phyloP scores from a whole-genome alignment of 2,329 filamentous ascomycete species.

The Didymosphaeria variabile region DNA sequence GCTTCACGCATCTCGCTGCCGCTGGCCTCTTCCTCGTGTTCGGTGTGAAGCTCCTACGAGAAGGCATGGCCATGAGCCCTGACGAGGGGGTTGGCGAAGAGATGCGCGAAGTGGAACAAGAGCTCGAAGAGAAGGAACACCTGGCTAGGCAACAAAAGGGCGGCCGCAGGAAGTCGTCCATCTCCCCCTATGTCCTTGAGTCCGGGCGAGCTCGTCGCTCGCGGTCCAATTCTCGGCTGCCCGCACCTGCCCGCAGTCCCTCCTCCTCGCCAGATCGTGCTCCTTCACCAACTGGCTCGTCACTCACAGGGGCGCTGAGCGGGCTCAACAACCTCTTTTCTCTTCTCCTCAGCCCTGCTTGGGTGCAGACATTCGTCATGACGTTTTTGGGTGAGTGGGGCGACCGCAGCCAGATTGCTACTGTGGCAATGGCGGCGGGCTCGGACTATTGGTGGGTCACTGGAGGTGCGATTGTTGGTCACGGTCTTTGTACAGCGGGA shows the following conservation, averaged over 20 bases:
- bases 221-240: slow-evolving; percentile 77
- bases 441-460: slow-evolving; percentile 99
- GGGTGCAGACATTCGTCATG: slow-evolving; percentile 99
- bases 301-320: slow-evolving; percentile 61
- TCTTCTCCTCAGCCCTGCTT: slow-evolving; percentile 89
- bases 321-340: slow-evolving; percentile 88
- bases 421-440: slow-evolving; percentile 97
- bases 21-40: slow-evolving; percentile 89
- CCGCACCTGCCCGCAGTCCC: slow-evolving; percentile 81
- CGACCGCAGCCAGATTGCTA: slow-evolving; percentile 96
- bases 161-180: slow-evolving; percentile 71
- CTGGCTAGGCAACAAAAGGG: slow-evolving; percentile 67
- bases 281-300: slow-evolving; percentile 60
- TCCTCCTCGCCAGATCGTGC: slow-evolving; percentile 64
- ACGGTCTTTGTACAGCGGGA: slow-evolving; percentile 87
- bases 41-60: slow-evolving; percentile 81
- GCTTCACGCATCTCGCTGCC: slow-evolving; percentile 88
- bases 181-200: slow-evolving; percentile 81
- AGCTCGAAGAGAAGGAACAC: slow-evolving; percentile 92
- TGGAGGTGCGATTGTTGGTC: slow-evolving; percentile 83
- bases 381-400: slow-evolving; percentile 99
- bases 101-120: slow-evolving; percentile 96
- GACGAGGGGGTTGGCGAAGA: slow-evolving; percentile 94
- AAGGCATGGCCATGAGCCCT: slow-evolving; percentile 87
- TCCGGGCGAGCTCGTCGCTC: slow-evolving; percentile 79